A percentile compares a stretch with the other conserved stretches of the same genome.
Conservation (phyloP, 2,329 filamentous ascomycete species). For the Zymoseptoria passerinii region DNA sequence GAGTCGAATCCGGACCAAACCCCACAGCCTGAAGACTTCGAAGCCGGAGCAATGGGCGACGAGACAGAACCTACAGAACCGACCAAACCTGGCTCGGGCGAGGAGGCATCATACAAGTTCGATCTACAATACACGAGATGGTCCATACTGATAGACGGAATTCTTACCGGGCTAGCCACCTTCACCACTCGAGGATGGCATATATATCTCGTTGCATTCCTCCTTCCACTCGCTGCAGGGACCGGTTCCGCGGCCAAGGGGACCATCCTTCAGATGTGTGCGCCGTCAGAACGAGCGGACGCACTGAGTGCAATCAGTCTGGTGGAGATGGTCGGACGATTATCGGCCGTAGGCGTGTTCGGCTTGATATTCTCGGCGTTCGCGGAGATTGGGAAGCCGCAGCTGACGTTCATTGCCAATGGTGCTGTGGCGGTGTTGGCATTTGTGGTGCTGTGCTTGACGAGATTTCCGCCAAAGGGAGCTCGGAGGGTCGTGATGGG, state of each 20-base stretch:
- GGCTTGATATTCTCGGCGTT: conserved; percentile 59
- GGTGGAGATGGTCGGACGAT: conserved; percentile 58
- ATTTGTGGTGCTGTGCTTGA: conserved; percentile 39
- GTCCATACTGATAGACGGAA: conserved; percentile 56
- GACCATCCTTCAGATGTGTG: conserved; percentile 63
- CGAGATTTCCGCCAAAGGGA: conserved; percentile 39
- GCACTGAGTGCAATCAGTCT: conserved; percentile 61
- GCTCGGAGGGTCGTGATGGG: conserved; percentile 22
- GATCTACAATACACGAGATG: conserved; percentile 60
- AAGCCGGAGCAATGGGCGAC: conserved; percentile 23
- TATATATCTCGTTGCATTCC: conserved; percentile 56
- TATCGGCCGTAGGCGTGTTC: conserved; percentile 57
- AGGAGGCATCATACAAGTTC: conserved; percentile 48
- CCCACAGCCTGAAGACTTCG: conserved; percentile 26
- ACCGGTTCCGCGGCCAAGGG: conserved; percentile 63
- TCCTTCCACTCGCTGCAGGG: conserved; percentile 61
- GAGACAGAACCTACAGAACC: conserved; percentile 41
- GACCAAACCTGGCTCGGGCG: conserved; percentile 8
- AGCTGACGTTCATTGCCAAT: conserved; percentile 60
- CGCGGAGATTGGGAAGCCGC: conserved; percentile 50
- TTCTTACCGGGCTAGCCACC: conserved; percentile 54
- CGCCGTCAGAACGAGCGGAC: conserved; percentile 53
- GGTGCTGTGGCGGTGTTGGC: conserved; percentile 51
- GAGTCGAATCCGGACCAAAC: conserved; percentile 20
- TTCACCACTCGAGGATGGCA: conserved; percentile 59